A percentile compares a stretch with the other conserved stretches of the same genome.
Conservation (phyloP, 106 monocot species). For the Phalaenopsis aphrodite region DNA sequence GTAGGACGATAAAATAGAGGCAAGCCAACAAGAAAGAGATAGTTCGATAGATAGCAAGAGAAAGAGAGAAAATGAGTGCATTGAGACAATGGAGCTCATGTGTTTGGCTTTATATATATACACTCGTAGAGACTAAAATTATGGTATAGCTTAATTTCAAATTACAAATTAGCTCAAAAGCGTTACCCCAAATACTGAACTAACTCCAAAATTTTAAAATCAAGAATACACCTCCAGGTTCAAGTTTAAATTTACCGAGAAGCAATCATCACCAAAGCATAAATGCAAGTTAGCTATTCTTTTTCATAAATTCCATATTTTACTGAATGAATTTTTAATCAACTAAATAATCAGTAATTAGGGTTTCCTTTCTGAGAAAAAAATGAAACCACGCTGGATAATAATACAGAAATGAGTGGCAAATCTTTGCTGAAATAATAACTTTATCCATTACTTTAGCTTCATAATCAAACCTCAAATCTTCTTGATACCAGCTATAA, state of each 20-base stretch:
- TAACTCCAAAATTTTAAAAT: no score
- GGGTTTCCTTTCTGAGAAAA: neutral
- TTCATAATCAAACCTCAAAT: conserved; percentile 15
- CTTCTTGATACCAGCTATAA: conserved; percentile 21
- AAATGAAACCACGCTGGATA: neutral
- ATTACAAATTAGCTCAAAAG: no score
- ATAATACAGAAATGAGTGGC: neutral
- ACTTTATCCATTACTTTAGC: neutral
- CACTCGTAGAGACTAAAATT: no score
- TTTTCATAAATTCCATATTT: neutral
- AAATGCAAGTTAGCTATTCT: neutral
- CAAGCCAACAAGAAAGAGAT: no score
- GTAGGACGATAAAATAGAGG: no score
- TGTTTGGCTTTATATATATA: no score
- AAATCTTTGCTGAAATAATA: neutral
- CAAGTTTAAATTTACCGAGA: neutral
- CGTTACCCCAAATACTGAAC: no score
- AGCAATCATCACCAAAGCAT: neutral
- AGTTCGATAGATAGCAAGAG: no score
- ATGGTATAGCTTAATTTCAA: no score
- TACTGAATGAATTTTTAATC: neutral
- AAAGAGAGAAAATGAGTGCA: no score
- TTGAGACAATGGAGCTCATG: no score
- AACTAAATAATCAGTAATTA: neutral
- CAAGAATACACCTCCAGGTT: no score